Percentiles rank a stretch among this genome's conserved stretches.
phyloP scores from a whole-genome alignment of 441 rosid genomes.

The Mallotus japonicus region DNA sequence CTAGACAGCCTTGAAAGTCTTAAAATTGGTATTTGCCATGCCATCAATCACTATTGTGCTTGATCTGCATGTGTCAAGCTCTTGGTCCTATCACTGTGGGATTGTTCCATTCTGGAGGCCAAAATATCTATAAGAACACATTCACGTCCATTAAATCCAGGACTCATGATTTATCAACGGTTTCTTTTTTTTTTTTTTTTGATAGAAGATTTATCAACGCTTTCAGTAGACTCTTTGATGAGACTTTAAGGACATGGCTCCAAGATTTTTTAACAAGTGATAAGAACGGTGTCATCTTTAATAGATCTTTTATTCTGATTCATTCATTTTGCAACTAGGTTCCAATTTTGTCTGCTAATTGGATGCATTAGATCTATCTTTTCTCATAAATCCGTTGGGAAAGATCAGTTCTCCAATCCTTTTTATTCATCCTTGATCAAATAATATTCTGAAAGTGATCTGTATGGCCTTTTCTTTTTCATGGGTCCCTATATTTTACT shows the following conservation, averaged over 20 bases:
- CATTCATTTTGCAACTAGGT: too few relatives aligned
- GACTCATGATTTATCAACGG: neutral
- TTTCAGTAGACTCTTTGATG: neutral
- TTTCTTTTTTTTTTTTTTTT: too few relatives aligned
- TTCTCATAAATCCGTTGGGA: too few relatives aligned
- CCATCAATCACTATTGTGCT: neutral
- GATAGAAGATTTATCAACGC: slow-evolving; percentile 2
- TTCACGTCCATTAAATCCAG: neutral
- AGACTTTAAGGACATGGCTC: neutral
- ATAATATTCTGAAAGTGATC: neutral
- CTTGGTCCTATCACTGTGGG: neutral
- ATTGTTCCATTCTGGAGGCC: neutral
- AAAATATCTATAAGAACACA: neutral
- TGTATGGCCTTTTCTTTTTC: neutral
- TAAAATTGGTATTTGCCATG: neutral
- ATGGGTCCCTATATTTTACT: neutral
- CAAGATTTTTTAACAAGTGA: neutral
- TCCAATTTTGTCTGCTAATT: too few relatives aligned
- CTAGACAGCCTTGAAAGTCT: neutral
- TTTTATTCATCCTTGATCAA: neutral
- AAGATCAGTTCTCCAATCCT: too few relatives aligned
- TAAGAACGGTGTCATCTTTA: neutral
- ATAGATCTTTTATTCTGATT: neutral
- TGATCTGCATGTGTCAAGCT: neutral
- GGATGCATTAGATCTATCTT: too few relatives aligned